Evolutionary conservation across 306 rosid species (phyloP).

Genomic region (Prunus mongolica): DNA sequence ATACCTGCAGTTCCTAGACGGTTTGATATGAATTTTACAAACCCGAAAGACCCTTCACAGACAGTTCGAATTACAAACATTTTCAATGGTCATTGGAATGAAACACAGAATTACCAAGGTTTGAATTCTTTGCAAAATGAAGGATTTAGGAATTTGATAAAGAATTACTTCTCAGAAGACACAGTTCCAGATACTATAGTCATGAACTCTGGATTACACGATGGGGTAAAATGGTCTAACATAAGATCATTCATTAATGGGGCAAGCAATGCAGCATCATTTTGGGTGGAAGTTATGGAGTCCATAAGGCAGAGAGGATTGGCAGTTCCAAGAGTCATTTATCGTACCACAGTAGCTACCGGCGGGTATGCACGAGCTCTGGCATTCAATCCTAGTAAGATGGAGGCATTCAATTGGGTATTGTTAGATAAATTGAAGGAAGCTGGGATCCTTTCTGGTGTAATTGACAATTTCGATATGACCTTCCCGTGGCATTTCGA

Average conservation of each 20-base stretch:
- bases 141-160: slow-evolving; percentile 59
- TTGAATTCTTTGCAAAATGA: slow-evolving; percentile 70
- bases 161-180: slow-evolving; percentile 60
- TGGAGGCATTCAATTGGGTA: slow-evolving; percentile 79
- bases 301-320: slow-evolving; percentile 57
- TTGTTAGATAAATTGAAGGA: slow-evolving; percentile 58
- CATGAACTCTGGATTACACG: slow-evolving; percentile 89
- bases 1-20: slow-evolving; percentile 68
- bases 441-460: slow-evolving; percentile 59
- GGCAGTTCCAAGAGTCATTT: slow-evolving; percentile 56
- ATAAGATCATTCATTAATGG: slow-evolving; percentile 64
- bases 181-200: slow-evolving; percentile 72
- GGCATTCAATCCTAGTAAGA: slow-evolving; percentile 76
- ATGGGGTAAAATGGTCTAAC: slow-evolving; percentile 60
- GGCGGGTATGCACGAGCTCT: slow-evolving; percentile 76
- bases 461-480: slow-evolving; percentile 81
- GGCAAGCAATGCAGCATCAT: slow-evolving; percentile 67
- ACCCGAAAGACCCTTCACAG: slow-evolving; percentile 69
- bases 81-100: slow-evolving; percentile 96
- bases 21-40: slow-evolving; percentile 69
- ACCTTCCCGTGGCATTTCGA: slow-evolving; percentile 92
- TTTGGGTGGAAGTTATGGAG: slow-evolving; percentile 65
- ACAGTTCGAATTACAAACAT: slow-evolving; percentile 82
- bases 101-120: slow-evolving; percentile 71
- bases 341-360: slow-evolving; percentile 75